A percentile compares a stretch with the other conserved stretches of the same genome.
These are phyloP conservation scores for Triglochin maritima DNA, from an alignment of 106 monocot species.

Conservation along the genomic window DNA sequence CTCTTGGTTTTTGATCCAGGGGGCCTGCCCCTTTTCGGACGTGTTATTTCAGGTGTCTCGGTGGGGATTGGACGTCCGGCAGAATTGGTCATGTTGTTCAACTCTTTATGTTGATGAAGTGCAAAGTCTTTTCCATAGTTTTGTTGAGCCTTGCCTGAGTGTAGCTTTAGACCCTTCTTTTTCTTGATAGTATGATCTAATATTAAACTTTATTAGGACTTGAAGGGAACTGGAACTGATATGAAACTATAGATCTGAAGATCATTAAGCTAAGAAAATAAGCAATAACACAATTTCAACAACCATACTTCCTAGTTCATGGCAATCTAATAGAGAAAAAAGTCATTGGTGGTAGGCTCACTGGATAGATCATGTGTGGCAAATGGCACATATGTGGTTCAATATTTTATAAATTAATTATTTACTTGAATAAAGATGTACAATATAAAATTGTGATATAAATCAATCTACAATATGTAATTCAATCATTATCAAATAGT, in stretches of 20 bases:
- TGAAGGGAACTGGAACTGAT: not conserved
- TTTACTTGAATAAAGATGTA: too few relatives aligned
- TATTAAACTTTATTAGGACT: not conserved
- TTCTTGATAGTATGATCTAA: not conserved
- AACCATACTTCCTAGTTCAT: too few relatives aligned
- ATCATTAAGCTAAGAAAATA: too few relatives aligned
- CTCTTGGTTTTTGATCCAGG: not conserved
- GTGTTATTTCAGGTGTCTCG: not conserved
- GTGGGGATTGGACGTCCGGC: not conserved
- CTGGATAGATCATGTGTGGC: not conserved
- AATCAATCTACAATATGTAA: too few relatives aligned
- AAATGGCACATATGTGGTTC: not conserved
- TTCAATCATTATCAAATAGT: too few relatives aligned
- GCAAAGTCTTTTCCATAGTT: not conserved
- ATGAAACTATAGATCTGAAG: not conserved
- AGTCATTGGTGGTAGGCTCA: too few relatives aligned
- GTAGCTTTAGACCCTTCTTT: not conserved
- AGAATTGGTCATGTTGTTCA: not conserved
- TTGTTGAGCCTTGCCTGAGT: not conserved
- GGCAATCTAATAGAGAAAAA: too few relatives aligned
- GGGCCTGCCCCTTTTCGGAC: conserved; percentile 1
- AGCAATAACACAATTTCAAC: too few relatives aligned
- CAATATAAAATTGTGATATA: too few relatives aligned
- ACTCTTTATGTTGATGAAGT: not conserved
- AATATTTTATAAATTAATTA: not conserved